Evolutionary conservation across 805 yeast genomes (phyloP).

Genomic region (Hanseniaspora meyeri): DNA sequence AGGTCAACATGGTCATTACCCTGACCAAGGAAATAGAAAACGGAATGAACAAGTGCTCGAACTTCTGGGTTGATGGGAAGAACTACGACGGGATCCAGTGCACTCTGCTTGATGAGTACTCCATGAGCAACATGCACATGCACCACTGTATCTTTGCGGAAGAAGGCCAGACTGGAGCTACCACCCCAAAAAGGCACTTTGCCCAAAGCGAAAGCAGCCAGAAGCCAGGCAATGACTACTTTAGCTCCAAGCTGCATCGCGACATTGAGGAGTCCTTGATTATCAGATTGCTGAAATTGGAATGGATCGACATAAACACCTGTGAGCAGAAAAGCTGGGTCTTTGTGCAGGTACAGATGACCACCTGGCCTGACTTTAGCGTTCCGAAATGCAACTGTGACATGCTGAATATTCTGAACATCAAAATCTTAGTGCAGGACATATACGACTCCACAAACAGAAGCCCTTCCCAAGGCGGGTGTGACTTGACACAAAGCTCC

Average conservation of each 20-base stretch:
- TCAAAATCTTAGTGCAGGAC: constrained; percentile 35
- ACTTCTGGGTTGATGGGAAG: constrained; percentile 61
- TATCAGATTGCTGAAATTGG: constrained; percentile 34
- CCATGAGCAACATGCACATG: constrained; percentile 1
- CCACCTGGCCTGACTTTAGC: constrained; percentile 77
- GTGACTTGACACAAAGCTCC: constrained; percentile 2
- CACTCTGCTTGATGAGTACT: background rate
- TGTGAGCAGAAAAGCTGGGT: constrained; percentile 32
- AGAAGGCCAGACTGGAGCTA: background rate
- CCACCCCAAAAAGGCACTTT: constrained; percentile 9
- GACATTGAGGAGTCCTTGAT: constrained; percentile 16
- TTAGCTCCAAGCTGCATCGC: constrained; percentile 6
- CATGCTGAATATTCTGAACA: constrained; percentile 40
- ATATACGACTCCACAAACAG: constrained; percentile 14
- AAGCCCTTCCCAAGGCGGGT: too few relatives aligned
- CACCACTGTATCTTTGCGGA: background rate
- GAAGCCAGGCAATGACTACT: background rate
- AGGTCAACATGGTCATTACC: constrained; percentile 56
- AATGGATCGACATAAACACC: background rate
- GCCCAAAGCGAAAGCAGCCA: background rate
- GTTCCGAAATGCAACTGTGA: constrained; percentile 36
- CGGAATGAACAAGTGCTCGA: constrained; percentile 66
- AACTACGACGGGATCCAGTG: constrained; percentile 26
- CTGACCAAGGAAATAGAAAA: constrained; percentile 67
- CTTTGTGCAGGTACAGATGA: constrained; percentile 62